Evolutionary conservation across 768 basidiomycete species (phyloP).

Genomic region (Mycena capillaripes): DNA sequence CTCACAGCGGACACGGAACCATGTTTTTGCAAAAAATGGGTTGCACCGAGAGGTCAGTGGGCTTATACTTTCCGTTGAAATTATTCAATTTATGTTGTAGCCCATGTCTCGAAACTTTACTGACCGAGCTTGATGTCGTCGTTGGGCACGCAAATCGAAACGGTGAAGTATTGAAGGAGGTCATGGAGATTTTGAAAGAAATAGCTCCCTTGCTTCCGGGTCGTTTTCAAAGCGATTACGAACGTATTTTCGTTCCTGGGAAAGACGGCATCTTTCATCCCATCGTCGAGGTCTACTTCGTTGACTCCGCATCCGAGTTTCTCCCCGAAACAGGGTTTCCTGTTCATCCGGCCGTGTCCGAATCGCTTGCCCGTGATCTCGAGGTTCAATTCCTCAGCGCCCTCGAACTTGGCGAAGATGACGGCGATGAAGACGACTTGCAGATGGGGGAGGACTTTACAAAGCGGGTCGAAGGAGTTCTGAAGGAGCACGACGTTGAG

Average conservation of each 20-base stretch:
- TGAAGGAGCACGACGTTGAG: conserved; percentile 40
- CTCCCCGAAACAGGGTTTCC: conserved; percentile 23
- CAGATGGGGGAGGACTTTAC: conserved; percentile 46
- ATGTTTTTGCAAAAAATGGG: conserved; percentile 30
- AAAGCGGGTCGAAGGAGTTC: conserved; percentile 39
- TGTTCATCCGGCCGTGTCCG: conserved; percentile 15
- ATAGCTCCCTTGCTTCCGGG: background rate
- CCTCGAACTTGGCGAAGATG: conserved; percentile 30
- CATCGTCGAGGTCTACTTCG: conserved; percentile 10
- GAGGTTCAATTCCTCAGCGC: conserved; percentile 33
- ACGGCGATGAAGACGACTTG: conserved; percentile 35
- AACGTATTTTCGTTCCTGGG: conserved; percentile 23
- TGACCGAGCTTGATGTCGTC: conserved; percentile 25
- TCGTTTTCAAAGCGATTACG: background rate
- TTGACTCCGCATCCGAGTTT: conserved; percentile 16
- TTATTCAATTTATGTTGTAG: background rate
- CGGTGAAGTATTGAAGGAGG: background rate
- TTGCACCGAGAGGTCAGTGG: conserved; percentile 23
- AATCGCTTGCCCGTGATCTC: conserved; percentile 25
- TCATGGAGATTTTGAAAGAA: conserved; percentile 23
- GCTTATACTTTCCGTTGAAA: background rate
- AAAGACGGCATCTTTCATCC: conserved; percentile 23
- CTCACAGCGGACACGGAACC: background rate
- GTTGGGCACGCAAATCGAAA: background rate
- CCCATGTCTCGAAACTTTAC: conserved; percentile 22